These are phyloP conservation scores for Cladosporium colombiae DNA, from an alignment of 2,329 filamentous ascomycete species.

Conservation along the genomic window DNA sequence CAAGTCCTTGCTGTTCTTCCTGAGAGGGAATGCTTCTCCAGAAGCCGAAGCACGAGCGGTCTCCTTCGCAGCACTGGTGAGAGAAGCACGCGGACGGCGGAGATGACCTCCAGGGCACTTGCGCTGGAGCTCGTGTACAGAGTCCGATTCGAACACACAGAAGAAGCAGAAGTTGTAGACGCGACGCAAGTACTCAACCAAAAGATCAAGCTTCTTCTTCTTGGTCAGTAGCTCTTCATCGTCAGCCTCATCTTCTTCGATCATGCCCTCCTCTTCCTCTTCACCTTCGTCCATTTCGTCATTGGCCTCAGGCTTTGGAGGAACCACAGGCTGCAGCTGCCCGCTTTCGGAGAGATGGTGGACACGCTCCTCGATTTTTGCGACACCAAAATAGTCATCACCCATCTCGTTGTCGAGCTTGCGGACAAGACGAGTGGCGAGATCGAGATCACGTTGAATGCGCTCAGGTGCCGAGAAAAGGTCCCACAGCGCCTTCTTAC, in stretches of 20 bases:
- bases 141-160: slow-evolving; percentile 98
- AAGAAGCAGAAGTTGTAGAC: slow-evolving; percentile 99
- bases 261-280: slow-evolving; percentile 65
- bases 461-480: slow-evolving; percentile 92
- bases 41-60: slow-evolving; percentile 82
- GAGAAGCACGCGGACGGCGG: slow-evolving; percentile 80
- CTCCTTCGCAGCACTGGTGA: slow-evolving; percentile 78
- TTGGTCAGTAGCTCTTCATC: slow-evolving; percentile 86
- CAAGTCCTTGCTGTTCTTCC: slow-evolving; percentile 42
- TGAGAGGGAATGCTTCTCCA: slow-evolving; percentile 80
- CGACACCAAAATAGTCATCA: slow-evolving; percentile 71
- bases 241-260: slow-evolving; percentile 63
- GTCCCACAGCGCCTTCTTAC: slow-evolving; percentile 97
- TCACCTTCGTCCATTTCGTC: slow-evolving; percentile 65
- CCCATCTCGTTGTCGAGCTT: slow-evolving; percentile 86
- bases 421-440: slow-evolving; percentile 77
- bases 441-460: slow-evolving; percentile 82
- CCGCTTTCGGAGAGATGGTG: slow-evolving; percentile 77
- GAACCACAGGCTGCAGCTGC: slow-evolving; percentile 67
- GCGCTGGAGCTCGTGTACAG: slow-evolving; percentile 88
- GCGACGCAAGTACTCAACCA: slow-evolving; percentile 93
- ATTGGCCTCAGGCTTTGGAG: slow-evolving; percentile 56
- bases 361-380: slow-evolving; percentile 83
- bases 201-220: slow-evolving; percentile 94
- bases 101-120: slow-evolving; percentile 98